These are phyloP conservation scores for Dactylis glomerata DNA, from an alignment of 176 grass and related monocot genomes.

Conservation along the genomic window DNA sequence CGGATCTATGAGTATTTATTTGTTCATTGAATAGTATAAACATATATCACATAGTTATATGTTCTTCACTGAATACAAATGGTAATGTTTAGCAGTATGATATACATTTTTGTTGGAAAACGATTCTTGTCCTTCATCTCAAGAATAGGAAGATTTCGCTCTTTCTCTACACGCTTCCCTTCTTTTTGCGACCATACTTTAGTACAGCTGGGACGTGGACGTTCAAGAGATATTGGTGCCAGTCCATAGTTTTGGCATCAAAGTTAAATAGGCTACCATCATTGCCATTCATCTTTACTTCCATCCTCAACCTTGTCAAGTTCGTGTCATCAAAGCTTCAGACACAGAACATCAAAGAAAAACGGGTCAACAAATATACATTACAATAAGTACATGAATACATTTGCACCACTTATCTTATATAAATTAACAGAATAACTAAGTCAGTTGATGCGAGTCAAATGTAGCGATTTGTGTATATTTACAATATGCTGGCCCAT, in stretches of 20 bases:
- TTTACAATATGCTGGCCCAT: not conserved
- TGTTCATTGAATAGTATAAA: not conserved
- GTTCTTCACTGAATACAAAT: not conserved
- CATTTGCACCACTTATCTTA: not conserved
- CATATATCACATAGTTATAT: not conserved
- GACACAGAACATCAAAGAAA: not conserved
- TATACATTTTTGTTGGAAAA: not conserved
- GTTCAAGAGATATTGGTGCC: slow-evolving; percentile 11
- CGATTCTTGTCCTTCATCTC: not conserved
- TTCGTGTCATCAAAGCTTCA: slow-evolving; percentile 22
- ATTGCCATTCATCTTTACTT: not conserved
- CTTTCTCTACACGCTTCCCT: not conserved
- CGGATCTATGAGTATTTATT: not conserved
- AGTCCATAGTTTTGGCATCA: not conserved
- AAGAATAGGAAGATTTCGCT: not conserved
- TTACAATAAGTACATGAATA: not conserved
- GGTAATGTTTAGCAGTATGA: slow-evolving; percentile 4
- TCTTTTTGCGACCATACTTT: not conserved
- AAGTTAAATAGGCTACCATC: not conserved
- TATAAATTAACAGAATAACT: not conserved
- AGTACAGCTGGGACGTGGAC: not conserved
- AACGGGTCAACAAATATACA: not conserved
- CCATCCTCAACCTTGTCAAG: not conserved
- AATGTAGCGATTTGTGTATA: not conserved
- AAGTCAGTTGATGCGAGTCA: not conserved